Percentiles rank a stretch among this genome's conserved stretches.
Conservation (phyloP, 768 basidiomycete genomes). For the Pleurotus sapidus region DNA sequence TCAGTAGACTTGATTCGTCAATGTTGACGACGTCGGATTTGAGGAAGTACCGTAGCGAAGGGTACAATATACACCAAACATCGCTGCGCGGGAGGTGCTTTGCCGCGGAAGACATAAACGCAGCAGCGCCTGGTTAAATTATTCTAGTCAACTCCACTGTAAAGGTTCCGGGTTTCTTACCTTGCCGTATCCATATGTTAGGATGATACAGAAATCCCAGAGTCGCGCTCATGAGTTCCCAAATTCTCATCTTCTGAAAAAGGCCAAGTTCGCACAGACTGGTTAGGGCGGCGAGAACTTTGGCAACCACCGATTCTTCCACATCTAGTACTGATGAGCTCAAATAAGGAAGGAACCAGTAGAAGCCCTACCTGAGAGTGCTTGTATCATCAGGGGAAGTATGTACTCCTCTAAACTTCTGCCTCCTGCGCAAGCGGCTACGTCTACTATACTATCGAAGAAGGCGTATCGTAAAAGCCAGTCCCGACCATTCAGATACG, state of each 20-base stretch:
- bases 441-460: slow-evolving; percentile 94
- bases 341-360: background rate
- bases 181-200: slow-evolving; percentile 93
- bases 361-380: slow-evolving; percentile 71
- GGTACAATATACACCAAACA: slow-evolving; percentile 97
- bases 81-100: slow-evolving; percentile 83
- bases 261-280: slow-evolving; percentile 88
- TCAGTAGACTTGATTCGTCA: slow-evolving; percentile 71
- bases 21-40: slow-evolving; percentile 78
- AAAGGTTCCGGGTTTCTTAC: slow-evolving; percentile 31
- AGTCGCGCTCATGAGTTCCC: slow-evolving; percentile 91
- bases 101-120: slow-evolving; percentile 85
- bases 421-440: slow-evolving; percentile 91
- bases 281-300: slow-evolving; percentile 83
- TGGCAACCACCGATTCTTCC: slow-evolving; percentile 91
- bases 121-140: slow-evolving; percentile 63
- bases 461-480: slow-evolving; percentile 91
- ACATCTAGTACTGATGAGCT: slow-evolving; percentile 56
- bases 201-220: slow-evolving; percentile 94
- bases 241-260: slow-evolving; percentile 92
- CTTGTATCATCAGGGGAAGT: slow-evolving; percentile 93
- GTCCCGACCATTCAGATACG: slow-evolving; percentile 86
- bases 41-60: slow-evolving; percentile 81
- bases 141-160: slow-evolving; percentile 2
- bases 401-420: slow-evolving; percentile 95